Percentiles rank a stretch among this genome's conserved stretches.
These are phyloP conservation scores for Sporobolomyces roseus DNA, from an alignment of 768 basidiomycete genomes.

Conservation along the genomic window DNA sequence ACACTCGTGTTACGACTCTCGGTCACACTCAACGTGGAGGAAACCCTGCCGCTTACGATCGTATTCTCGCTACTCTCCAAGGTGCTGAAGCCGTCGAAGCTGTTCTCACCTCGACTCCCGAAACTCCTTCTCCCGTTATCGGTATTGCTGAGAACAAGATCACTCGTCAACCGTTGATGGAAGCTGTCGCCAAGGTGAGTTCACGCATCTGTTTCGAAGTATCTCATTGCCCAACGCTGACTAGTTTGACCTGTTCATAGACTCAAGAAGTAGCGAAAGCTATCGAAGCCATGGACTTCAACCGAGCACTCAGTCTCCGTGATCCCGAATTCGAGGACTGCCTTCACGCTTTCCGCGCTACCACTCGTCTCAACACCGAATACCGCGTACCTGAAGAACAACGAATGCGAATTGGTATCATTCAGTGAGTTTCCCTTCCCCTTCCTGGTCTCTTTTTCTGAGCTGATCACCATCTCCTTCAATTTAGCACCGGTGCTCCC, in stretches of 20 bases:
- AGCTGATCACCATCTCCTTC: neutral
- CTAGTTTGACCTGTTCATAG: slow-evolving; percentile 50
- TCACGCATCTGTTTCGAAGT: neutral
- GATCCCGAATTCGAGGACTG: slow-evolving; percentile 88
- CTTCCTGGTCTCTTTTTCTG: neutral
- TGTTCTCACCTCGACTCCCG: slow-evolving; percentile 75
- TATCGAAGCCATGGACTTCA: slow-evolving; percentile 76
- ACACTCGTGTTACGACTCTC: slow-evolving; percentile 92
- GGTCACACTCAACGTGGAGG: slow-evolving; percentile 97
- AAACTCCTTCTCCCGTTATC: slow-evolving; percentile 95
- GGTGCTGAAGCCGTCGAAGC: slow-evolving; percentile 89
- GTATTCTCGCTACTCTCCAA: slow-evolving; percentile 92
- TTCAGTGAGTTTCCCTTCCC: slow-evolving; percentile 47
- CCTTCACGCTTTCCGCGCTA: slow-evolving; percentile 75
- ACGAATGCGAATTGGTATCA: slow-evolving; percentile 52
- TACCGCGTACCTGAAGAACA: slow-evolving; percentile 56
- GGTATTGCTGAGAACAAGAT: slow-evolving; percentile 94
- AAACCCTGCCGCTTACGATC: slow-evolving; percentile 83
- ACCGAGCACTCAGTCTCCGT: slow-evolving; percentile 76
- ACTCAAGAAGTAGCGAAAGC: slow-evolving; percentile 80
- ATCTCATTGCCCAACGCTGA: neutral
- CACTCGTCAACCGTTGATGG: slow-evolving; percentile 80
- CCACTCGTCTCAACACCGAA: slow-evolving; percentile 61
- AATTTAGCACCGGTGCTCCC: slow-evolving; percentile 79
- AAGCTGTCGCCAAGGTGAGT: slow-evolving; percentile 79